phyloP scores from a whole-genome alignment of 2,329 filamentous ascomycete genomes.

The Mariannaea elegans region DNA sequence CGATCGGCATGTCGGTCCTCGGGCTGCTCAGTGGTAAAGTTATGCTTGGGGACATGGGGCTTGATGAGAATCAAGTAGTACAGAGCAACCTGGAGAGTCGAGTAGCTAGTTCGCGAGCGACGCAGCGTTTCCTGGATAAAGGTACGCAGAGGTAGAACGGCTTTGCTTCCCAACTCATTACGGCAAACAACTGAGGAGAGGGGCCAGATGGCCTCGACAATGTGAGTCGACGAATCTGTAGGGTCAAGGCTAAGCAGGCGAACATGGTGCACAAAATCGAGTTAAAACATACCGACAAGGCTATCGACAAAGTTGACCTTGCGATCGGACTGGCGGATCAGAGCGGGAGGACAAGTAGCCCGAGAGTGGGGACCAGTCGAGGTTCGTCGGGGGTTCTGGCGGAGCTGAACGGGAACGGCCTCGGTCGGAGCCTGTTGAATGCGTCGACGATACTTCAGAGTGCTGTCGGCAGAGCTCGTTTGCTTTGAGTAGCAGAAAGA shows the following conservation, averaged over 20 bases:
- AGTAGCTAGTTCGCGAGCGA: conserved; percentile 95
- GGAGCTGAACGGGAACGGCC: conserved; percentile 67
- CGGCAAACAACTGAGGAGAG: conserved; percentile 83
- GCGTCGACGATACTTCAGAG: conserved; percentile 34
- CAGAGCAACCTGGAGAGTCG: conserved; percentile 93
- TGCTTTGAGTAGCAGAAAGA: conserved; percentile 49
- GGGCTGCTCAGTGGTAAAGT: conserved; percentile 88
- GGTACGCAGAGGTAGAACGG: conserved; percentile 87
- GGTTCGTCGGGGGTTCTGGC: conserved; percentile 70
- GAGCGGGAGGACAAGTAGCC: conserved; percentile 73
- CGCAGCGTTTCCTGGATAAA: conserved; percentile 98
- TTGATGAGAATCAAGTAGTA: conserved; percentile 97
- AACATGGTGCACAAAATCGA: conserved; percentile 26
- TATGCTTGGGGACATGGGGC: conserved; percentile 81
- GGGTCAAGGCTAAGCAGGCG: conserved; percentile 45
- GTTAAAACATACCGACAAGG: conserved; percentile 86
- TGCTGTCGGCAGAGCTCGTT: conserved; percentile 33
- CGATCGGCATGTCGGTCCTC: conserved; percentile 76
- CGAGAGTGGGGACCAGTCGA: conserved; percentile 63
- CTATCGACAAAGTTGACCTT: conserved; percentile 96
- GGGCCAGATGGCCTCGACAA: conserved; percentile 97
- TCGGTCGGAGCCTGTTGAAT: conserved; percentile 46
- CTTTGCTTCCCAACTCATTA: conserved; percentile 75
- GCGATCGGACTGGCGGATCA: conserved; percentile 88
- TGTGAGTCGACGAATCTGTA: conserved; percentile 94